Percentiles rank a stretch among this genome's conserved stretches.
phyloP scores from a whole-genome alignment of 176 grass and related monocot species.

The Oryza glaberrima region DNA sequence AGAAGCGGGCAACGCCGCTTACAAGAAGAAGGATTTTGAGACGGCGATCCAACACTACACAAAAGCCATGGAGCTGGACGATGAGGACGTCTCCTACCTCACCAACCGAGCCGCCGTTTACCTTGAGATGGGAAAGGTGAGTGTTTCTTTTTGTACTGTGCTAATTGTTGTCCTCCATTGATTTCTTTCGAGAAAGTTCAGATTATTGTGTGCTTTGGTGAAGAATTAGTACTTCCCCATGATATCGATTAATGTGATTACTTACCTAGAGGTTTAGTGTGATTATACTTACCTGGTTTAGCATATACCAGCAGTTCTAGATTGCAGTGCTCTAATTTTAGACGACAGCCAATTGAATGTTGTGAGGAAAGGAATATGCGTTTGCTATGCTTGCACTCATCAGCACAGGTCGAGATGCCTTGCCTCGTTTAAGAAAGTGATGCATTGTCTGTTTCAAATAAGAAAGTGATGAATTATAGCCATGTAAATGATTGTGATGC shows the following conservation, averaged over 20 bases:
- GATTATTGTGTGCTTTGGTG: background rate
- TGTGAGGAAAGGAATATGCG: background rate
- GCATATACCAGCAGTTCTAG: too few species aligned
- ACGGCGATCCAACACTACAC: constrained; percentile 84
- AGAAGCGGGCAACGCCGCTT: constrained; percentile 84
- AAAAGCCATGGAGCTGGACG: constrained; percentile 81
- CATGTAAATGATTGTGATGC: background rate
- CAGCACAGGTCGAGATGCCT: background rate
- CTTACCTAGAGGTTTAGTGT: background rate
- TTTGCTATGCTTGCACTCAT: background rate
- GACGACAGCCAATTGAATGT: background rate
- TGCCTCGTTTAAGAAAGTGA: background rate
- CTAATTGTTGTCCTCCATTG: background rate
- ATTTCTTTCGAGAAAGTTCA: background rate
- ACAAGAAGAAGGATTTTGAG: constrained; percentile 99
- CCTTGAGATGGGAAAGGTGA: constrained; percentile 96
- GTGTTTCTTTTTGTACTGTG: constrained; percentile 1
- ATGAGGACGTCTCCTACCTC: constrained; percentile 82
- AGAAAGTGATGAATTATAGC: background rate
- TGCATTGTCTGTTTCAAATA: background rate
- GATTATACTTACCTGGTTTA: too few species aligned
- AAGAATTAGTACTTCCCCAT: background rate
- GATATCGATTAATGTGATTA: background rate
- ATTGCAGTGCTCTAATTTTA: background rate
- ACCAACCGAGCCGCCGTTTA: constrained; percentile 91